These are phyloP conservation scores for Albugo laibachii DNA, from an alignment of 352 stramenopile species.

Conservation along the genomic window DNA sequence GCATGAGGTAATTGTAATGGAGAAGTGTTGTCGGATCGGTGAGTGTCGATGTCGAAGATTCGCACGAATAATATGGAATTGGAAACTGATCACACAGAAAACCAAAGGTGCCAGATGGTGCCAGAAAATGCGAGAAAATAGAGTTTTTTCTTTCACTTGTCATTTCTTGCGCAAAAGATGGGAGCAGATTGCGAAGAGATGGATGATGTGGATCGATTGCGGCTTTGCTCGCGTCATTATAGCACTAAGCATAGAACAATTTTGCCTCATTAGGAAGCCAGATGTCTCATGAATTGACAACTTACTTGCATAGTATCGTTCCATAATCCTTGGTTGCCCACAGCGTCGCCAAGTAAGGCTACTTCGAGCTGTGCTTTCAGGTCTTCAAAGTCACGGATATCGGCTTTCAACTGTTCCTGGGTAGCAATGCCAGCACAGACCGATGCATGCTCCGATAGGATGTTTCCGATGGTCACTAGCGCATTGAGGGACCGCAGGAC, in stretches of 20 bases:
- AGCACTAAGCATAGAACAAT: no score
- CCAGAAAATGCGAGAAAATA: slow-evolving; percentile 48
- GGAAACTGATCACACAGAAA: slow-evolving; percentile 57
- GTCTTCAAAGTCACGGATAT: slow-evolving; percentile 15
- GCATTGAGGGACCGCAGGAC: slow-evolving; percentile 36
- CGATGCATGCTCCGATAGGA: slow-evolving; percentile 39
- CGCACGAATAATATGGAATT: slow-evolving; percentile 35
- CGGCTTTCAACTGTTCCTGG: slow-evolving; percentile 17
- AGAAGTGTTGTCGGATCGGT: slow-evolving; percentile 1
- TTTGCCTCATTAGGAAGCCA: neutral
- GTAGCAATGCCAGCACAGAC: slow-evolving; percentile 30
- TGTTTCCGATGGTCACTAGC: slow-evolving; percentile 37
- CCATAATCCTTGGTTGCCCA: slow-evolving; percentile 24
- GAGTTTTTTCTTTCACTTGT: slow-evolving; percentile 28
- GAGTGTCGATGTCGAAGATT: slow-evolving; percentile 1
- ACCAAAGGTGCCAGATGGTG: slow-evolving; percentile 31
- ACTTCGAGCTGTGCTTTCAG: no score
- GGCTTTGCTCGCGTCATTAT: slow-evolving; percentile 7
- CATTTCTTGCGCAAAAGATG: slow-evolving; percentile 26
- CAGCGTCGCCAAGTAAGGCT: no score
- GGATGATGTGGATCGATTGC: slow-evolving; percentile 8
- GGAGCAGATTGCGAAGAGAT: slow-evolving; percentile 39
- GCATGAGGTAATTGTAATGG: slow-evolving; percentile 62
- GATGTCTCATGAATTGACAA: neutral
- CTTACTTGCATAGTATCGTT: slow-evolving; percentile 27